Evolutionary conservation across 106 monocot genomes (phyloP), one percentile per base, ranked within the genome.

Genomic region (Xerophyta viscosa): DNA sequence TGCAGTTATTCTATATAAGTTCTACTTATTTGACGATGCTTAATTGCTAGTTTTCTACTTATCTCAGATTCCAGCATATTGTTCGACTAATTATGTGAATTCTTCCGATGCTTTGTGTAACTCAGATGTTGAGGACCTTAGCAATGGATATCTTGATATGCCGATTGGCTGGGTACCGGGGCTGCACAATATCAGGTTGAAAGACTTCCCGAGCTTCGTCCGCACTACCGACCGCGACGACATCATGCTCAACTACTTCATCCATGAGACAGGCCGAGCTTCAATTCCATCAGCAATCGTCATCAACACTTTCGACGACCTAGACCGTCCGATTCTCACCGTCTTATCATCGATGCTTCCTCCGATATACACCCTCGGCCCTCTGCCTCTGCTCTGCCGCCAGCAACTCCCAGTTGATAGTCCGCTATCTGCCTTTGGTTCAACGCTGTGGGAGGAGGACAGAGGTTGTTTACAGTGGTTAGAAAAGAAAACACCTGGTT

Each of bases 291-390:
- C 37, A 8, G 52, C 26, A 12, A 42, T 64, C 13, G 53, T 64
- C 10, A 6, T 64, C 7, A 62, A 62, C 58, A 65, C 65, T 15
- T 72, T 72, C 46, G 59, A 58, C 13, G 65, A 59, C 3, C 28
- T 65, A 4, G 72, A 72, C 21, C 19, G 17, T 14, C 20, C 31
- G 0, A 52, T 54, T 0, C 46, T 72, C 1, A 33, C 41, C 19
- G 65, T 44, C 4, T 2, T 65, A 17, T 23, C 29, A n/a, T 43
- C 57, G 0, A 64, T 71, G 43, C 24, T 72, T 20, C 71, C 65
- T n/a, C 52, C 65, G 15, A 15, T 66, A 2, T 65, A 65, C 42
- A 51, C 72, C 5, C 36, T 72, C n/a, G 71, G 65, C 0, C 65
- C 72, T 28, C 53, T 72, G 3, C 41, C 24, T 1, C 23, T 60